Percentiles rank a stretch among this genome's conserved stretches.
Conservation (phyloP, 129 eudicot species). For the Mikania micrantha region DNA sequence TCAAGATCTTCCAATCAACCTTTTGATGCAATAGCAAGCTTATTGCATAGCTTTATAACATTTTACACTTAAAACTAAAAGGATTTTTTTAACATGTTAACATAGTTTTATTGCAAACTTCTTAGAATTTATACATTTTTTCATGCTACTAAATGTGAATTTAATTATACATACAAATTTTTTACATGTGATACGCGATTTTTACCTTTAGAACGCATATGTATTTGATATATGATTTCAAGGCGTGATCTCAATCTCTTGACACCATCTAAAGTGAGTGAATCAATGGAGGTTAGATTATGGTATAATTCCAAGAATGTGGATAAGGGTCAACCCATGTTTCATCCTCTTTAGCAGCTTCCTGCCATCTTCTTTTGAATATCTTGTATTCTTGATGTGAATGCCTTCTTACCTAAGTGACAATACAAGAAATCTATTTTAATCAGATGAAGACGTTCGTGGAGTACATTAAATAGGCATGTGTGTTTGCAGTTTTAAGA, state of each 20-base stretch:
- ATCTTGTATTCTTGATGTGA: slow-evolving; percentile 60
- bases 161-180: not conserved
- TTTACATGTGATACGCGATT: not conserved
- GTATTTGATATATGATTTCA: not conserved
- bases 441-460: not conserved
- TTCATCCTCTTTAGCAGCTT: slow-evolving; percentile 51
- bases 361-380: slow-evolving; percentile 64
- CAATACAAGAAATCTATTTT: not conserved
- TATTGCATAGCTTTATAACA: too few species aligned
- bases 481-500: too few species aligned
- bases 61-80: too few species aligned
- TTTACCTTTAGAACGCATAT: not conserved
- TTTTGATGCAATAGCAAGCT: too few species aligned
- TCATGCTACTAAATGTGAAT: too few species aligned
- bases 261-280: not conserved
- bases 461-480: too few species aligned
- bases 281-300: slow-evolving; percentile 4
- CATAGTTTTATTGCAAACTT: too few species aligned
- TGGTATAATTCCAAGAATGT: slow-evolving; percentile 24
- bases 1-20: too few species aligned
- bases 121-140: too few species aligned
- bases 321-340: slow-evolving; percentile 72
- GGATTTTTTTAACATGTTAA: too few species aligned
- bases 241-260: not conserved
- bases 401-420: slow-evolving; percentile 62